A percentile compares a stretch with the other conserved stretches of the same genome.
Evolutionary conservation across 257 asterid species (phyloP).

Genomic region (Salvia hispanica): DNA sequence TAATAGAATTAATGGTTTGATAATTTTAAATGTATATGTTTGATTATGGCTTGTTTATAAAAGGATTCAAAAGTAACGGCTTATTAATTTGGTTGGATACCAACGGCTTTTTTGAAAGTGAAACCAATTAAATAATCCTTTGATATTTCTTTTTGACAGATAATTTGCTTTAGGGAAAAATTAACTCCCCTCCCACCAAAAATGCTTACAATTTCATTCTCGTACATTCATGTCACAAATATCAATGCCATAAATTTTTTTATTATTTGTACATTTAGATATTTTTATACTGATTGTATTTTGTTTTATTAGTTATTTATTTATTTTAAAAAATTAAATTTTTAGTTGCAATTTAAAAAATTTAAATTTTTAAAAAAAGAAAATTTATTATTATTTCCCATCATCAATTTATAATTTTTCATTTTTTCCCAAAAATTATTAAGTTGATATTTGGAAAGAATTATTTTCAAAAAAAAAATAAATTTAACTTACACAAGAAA

Average conservation of each 20-base stretch:
- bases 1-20: slow-evolving; percentile 11
- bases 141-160: slow-evolving; percentile 46
- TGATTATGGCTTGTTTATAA: slow-evolving; percentile 42
- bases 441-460: too few relatives aligned
- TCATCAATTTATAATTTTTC: too few relatives aligned
- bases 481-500: too few relatives aligned
- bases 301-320: too few relatives aligned
- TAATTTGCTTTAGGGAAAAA: slow-evolving; percentile 72
- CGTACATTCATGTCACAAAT: slow-evolving; percentile 38
- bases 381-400: too few relatives aligned
- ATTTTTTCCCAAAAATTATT: too few relatives aligned
- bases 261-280: too few relatives aligned
- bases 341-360: too few relatives aligned
- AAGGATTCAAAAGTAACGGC: slow-evolving; percentile 41
- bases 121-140: slow-evolving; percentile 23
- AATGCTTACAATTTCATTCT: slow-evolving; percentile 44
- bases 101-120: slow-evolving; percentile 8
- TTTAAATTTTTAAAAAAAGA: too few relatives aligned
- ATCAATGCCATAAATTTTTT: background rate
- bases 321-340: too few relatives aligned
- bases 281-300: too few relatives aligned
- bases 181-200: slow-evolving; percentile 44
- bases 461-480: too few relatives aligned
- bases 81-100: slow-evolving; percentile 26
- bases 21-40: slow-evolving; percentile 15